Evolutionary conservation across 1,284 basidiomycete genomes (phyloP).

Genomic region (Tranzscheliella williamsii): DNA sequence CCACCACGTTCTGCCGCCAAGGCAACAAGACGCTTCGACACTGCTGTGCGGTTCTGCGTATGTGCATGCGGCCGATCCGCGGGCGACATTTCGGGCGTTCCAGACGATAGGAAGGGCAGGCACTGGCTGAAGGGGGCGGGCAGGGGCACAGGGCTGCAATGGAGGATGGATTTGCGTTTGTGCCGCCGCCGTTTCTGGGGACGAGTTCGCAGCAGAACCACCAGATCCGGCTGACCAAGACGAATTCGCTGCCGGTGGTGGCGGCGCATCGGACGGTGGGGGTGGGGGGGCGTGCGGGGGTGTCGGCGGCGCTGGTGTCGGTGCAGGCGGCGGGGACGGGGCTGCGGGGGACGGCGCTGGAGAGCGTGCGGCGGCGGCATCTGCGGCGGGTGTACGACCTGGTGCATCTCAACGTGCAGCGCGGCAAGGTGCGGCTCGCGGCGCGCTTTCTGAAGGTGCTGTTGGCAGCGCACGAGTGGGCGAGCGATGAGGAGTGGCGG

Average conservation of each 20-base stretch:
- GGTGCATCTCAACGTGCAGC: conserved; percentile 7
- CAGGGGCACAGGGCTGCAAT: no score
- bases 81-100: no score
- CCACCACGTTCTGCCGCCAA: no score
- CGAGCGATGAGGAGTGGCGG: conserved; percentile 3
- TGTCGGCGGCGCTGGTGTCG: no score
- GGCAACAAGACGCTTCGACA: no score
- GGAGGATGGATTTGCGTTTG: conserved; percentile 4
- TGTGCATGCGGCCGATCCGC: no score
- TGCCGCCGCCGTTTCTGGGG: conserved; percentile 16
- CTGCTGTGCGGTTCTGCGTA: no score
- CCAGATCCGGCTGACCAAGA: conserved; percentile 20
- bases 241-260: conserved; percentile 14
- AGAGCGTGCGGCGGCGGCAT: conserved; percentile 9
- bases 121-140: no score
- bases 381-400: conserved; percentile 18
- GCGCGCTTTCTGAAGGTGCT: conserved; percentile 9
- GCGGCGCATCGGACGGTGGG: no score
- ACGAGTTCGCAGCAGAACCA: conserved; percentile 11
- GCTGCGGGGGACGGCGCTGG: conserved; percentile 2
- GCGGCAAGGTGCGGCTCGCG: conserved; percentile 5
- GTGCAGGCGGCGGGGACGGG: no score
- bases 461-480: conserved; percentile 22
- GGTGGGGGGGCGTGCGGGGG: no score
- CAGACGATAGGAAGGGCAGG: no score